Percentiles rank a stretch among this genome's conserved stretches.
Evolutionary conservation across 305 asterid species (phyloP).

Genomic region (Rubia tinctorum): DNA sequence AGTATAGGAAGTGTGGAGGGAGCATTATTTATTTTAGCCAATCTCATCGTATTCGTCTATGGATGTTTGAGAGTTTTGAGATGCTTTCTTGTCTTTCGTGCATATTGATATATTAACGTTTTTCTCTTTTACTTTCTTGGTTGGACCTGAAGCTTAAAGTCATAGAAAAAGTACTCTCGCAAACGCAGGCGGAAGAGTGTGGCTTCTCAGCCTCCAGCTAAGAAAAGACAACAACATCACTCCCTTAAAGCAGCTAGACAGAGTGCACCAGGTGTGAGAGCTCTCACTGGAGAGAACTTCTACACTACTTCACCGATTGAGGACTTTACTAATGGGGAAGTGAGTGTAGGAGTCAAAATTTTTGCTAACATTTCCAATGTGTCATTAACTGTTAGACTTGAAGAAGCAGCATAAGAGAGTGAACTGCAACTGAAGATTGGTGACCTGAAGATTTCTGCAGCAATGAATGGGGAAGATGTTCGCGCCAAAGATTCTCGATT

Average conservation of each 20-base stretch:
- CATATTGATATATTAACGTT: background rate
- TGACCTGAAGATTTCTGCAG: constrained; percentile 45
- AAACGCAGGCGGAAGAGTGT: constrained; percentile 13
- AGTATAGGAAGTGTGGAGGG: background rate
- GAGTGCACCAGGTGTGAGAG: constrained; percentile 24
- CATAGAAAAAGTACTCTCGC: constrained; percentile 25
- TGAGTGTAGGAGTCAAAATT: constrained; percentile 28
- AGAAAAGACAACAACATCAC: constrained; percentile 34
- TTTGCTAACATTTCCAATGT: constrained; percentile 18
- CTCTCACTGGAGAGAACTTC: constrained; percentile 40
- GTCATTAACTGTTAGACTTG: constrained; percentile 20
- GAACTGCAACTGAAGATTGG: constrained; percentile 55
- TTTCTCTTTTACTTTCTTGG: constrained; percentile 12
- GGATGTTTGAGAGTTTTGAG: background rate
- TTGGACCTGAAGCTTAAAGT: constrained; percentile 20
- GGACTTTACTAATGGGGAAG: constrained; percentile 29
- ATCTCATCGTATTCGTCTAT: background rate
- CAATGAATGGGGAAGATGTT: constrained; percentile 22
- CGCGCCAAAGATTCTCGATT: constrained; percentile 21
- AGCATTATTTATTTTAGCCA: background rate
- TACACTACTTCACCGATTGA: constrained; percentile 30
- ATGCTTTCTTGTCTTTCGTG: no score
- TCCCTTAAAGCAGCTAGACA: constrained; percentile 47
- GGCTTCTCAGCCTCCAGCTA: constrained; percentile 26
- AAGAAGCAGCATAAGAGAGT: constrained; percentile 34